Conservation (phyloP, 1,284 basidiomycete genomes). For the Cutaneotrichosporon mucoides region DNA sequence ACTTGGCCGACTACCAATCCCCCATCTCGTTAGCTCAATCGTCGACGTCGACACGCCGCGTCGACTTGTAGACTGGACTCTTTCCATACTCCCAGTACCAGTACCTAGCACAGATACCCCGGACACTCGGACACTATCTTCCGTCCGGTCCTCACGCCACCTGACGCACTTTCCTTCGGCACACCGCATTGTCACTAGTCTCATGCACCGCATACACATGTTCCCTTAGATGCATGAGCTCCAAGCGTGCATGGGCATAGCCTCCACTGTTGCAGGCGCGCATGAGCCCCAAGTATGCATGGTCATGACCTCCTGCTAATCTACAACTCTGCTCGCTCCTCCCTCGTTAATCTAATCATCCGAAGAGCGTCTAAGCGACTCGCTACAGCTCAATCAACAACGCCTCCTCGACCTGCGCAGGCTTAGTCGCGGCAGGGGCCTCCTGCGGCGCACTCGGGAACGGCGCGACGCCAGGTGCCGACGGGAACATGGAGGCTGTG, state of each 20-base stretch:
- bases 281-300: too few relatives aligned
- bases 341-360: too few relatives aligned
- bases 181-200: not conserved
- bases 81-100: not conserved
- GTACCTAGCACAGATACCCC: slow-evolving; percentile 3
- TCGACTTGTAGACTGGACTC: not conserved
- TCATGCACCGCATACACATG: slow-evolving; percentile 1
- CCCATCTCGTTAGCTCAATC: too few relatives aligned
- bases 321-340: not conserved
- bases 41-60: not conserved
- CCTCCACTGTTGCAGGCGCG: too few relatives aligned
- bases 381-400: slow-evolving; percentile 60
- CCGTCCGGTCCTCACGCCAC: not conserved
- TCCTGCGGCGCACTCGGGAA: slow-evolving; percentile 67
- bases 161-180: not conserved
- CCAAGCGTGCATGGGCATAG: too few relatives aligned
- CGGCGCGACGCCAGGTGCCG: slow-evolving; percentile 28
- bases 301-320: not conserved
- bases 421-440: slow-evolving; percentile 42
- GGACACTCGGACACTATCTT: not conserved
- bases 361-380: too few relatives aligned
- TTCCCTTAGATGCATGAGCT: not conserved
- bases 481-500: slow-evolving; percentile 16
- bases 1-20: too few relatives aligned
- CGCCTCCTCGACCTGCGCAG: slow-evolving; percentile 73